A percentile compares a stretch with the other conserved stretches of the same genome.
phyloP scores from a whole-genome alignment of 129 eudicot species.

The Artemisia annua region DNA sequence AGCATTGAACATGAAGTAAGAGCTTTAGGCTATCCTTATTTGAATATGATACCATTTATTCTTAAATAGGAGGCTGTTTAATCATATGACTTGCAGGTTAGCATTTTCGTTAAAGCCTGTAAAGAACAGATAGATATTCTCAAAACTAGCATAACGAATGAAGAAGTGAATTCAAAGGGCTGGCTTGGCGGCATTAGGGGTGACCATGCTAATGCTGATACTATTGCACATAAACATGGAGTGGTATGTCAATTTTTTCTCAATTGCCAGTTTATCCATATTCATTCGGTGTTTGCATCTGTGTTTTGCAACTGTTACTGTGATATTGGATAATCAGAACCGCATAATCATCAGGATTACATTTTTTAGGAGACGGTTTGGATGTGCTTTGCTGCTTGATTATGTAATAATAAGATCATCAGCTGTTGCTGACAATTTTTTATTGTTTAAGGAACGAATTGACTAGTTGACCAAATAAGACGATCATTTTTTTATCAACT shows the following conservation, averaged over 20 bases:
- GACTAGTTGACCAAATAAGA: neutral
- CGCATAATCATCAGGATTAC: neutral
- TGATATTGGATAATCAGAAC: neutral
- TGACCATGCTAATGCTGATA: slow-evolving; percentile 71
- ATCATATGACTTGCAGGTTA: slow-evolving; percentile 51
- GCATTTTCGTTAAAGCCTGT: slow-evolving; percentile 81
- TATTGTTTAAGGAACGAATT: neutral
- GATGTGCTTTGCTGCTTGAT: neutral
- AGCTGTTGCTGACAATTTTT: neutral
- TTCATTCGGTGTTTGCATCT: neutral
- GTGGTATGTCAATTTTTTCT: slow-evolving; percentile 56
- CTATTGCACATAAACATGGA: slow-evolving; percentile 93
- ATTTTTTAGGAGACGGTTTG: neutral
- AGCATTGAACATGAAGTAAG: slow-evolving; percentile 97
- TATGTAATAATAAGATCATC: neutral
- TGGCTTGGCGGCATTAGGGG: slow-evolving; percentile 85
- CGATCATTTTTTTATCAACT: neutral
- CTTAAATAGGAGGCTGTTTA: neutral
- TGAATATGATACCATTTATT: neutral
- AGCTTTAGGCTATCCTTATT: slow-evolving; percentile 11
- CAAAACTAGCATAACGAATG: slow-evolving; percentile 64
- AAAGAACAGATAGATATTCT: slow-evolving; percentile 88
- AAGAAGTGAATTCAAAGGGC: slow-evolving; percentile 76
- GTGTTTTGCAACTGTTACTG: neutral
- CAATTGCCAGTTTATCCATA: neutral